These are phyloP conservation scores for Xylaria sp. DNA, from an alignment of 2,329 filamentous ascomycete genomes.

Conservation along the genomic window DNA sequence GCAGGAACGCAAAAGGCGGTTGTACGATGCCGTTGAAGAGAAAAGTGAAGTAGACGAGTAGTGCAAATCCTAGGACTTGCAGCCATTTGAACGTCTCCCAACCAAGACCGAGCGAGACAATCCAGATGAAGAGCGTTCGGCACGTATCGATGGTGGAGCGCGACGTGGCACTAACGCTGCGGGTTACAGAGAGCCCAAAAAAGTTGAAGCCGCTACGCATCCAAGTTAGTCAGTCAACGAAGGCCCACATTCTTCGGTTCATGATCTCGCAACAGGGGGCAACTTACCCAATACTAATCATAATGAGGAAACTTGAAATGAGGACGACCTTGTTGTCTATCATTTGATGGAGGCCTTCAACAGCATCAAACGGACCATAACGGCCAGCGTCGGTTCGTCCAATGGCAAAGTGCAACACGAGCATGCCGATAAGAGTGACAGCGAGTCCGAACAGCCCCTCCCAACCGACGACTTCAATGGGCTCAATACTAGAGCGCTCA, in stretches of 20 bases:
- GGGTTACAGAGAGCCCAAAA: conserved; percentile 94
- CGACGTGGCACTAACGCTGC: conserved; percentile 88
- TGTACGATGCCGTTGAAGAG: conserved; percentile 94
- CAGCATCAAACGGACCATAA: conserved; percentile 90
- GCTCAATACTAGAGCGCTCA: conserved; percentile 72
- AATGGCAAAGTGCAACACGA: conserved; percentile 80
- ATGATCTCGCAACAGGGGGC: conserved; percentile 21
- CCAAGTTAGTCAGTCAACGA: conserved; percentile 44
- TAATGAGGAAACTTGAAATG: conserved; percentile 86
- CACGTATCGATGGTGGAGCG: conserved; percentile 97
- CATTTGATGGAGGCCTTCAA: conserved; percentile 86
- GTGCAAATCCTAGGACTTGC: conserved; percentile 86
- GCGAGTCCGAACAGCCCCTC: conserved; percentile 91
- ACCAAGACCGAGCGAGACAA: conserved; percentile 89
- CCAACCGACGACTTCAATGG: conserved; percentile 93
- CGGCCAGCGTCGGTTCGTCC: conserved; percentile 79
- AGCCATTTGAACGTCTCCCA: conserved; percentile 99
- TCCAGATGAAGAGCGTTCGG: conserved; percentile 97
- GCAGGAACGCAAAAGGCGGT: conserved; percentile 79
- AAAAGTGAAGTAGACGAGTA: conserved; percentile 96
- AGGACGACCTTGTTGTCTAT: conserved; percentile 76
- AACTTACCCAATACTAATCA: conserved; percentile 94
- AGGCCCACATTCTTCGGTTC: neutral
- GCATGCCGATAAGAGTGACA: conserved; percentile 82
- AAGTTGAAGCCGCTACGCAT: conserved; percentile 89